Base-by-base conservation (phyloP, 2,329 filamentous ascomycete genomes). In the Lojkania enalia region DNA sequence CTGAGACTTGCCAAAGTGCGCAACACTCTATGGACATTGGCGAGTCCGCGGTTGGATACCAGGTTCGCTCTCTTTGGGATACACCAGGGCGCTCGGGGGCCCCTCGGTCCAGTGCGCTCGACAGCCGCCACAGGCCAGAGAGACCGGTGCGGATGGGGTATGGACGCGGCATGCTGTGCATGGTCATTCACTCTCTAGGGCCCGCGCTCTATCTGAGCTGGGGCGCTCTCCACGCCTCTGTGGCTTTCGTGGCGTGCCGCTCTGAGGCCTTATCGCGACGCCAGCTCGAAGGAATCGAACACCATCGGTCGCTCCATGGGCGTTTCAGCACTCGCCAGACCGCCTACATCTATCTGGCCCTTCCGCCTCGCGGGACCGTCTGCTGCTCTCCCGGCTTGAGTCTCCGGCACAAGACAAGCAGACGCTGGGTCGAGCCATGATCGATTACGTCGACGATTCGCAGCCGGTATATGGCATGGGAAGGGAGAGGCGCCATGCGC, bases 1-100 rank as follows among this genome's bases (percentile, higher is more conserved):
- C n/a, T 9, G 31, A 16, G 31, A 9, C 7, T 13, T 25, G 36
- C 36, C 36, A 25, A 39, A 39, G 25, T 12, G 36, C 36, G 36
- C 36, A 25, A 13, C 36, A 39, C 36, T 39, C 9, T 39, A 39
- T 39, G 14, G 20, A 39, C 14, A 37, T 37, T 37, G 35, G 35
- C 19, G 35, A 27, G 23, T n/a, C 23, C 23, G 23, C n/a, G 23
- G 23, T 27, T 27, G n/a, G n/a, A n/a, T n/a, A n/a, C n/a, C n/a
- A 27, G 23, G 23, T 27, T 27, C 23, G 23, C 23, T n/a, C n/a
- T n/a, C n/a, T n/a, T n/a, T n/a, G n/a, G n/a, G n/a, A 27, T 7
- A 27, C 7, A 7, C 23, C 23, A n/a, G n/a, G n/a, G 23, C 23
- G n/a, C 7, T 7, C 7, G 23, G 30, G 7, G 30, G 7, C 30